A percentile compares a stretch with the other conserved stretches of the same genome.
These are phyloP conservation scores for Xylaria longipes DNA, from an alignment of 495 filamentous ascomycete species.

Conservation along the genomic window DNA sequence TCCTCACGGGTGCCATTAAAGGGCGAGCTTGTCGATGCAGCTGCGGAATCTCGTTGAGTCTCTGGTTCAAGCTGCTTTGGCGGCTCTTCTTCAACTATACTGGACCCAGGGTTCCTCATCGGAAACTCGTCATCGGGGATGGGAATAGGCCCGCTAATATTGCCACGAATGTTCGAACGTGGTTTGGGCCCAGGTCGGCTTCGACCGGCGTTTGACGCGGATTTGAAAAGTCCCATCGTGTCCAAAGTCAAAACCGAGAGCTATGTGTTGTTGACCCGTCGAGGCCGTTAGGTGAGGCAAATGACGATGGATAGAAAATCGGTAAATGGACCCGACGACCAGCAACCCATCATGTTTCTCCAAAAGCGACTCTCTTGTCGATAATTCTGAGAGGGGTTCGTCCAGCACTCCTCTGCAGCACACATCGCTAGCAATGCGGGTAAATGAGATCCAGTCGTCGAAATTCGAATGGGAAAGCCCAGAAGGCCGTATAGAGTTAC, in stretches of 20 bases:
- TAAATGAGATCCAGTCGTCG: constrained; percentile 34
- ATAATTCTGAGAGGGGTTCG: constrained; percentile 22
- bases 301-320: constrained; percentile 6
- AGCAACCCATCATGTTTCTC: constrained; percentile 24
- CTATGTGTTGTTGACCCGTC: background rate
- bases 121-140: constrained; percentile 59
- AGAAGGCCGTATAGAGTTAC: constrained; percentile 27
- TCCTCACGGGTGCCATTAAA: constrained; percentile 31
- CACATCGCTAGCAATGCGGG: constrained; percentile 45
- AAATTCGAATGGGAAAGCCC: constrained; percentile 33
- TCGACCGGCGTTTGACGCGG: constrained; percentile 46
- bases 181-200: constrained; percentile 44
- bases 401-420: constrained; percentile 31
- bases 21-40: constrained; percentile 47
- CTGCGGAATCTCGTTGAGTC: constrained; percentile 47
- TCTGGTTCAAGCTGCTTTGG: constrained; percentile 28
- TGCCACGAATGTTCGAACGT: constrained; percentile 51
- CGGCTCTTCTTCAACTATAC: constrained; percentile 35
- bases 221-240: constrained; percentile 47
- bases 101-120: constrained; percentile 47
- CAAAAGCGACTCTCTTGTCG: constrained; percentile 23
- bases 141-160: constrained; percentile 60
- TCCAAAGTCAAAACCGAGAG: constrained; percentile 8
- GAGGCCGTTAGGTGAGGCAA: background rate
- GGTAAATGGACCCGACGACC: constrained; percentile 33